phyloP scores from a whole-genome alignment of 768 basidiomycete species.

The Goffeauzyma gilvescens region DNA sequence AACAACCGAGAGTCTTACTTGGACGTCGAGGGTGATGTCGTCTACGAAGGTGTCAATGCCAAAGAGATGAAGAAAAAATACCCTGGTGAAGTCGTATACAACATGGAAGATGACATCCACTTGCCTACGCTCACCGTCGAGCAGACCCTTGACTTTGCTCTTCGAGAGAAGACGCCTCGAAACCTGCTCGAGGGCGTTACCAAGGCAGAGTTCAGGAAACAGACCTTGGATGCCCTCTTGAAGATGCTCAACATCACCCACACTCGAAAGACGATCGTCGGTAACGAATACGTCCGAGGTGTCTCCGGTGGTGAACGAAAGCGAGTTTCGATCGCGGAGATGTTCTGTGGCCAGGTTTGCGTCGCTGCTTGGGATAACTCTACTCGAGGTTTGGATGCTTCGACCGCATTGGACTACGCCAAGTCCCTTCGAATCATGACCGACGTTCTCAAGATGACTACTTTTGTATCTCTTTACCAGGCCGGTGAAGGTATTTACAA shows the following conservation, averaged over 20 bases:
- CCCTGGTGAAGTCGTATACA: constrained; percentile 61
- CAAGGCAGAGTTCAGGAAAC: constrained; percentile 33
- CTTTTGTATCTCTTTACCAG: constrained; percentile 68
- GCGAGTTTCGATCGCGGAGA: constrained; percentile 36
- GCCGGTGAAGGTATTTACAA: constrained; percentile 45
- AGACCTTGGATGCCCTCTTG: constrained; percentile 35
- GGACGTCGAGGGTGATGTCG: constrained; percentile 47
- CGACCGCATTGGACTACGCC: constrained; percentile 70
- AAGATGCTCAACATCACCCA: constrained; percentile 42
- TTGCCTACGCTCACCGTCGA: constrained; percentile 50
- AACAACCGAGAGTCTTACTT: constrained; percentile 56
- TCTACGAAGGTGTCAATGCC: constrained; percentile 57
- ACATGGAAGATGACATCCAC: constrained; percentile 43
- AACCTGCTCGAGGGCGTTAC: constrained; percentile 39
- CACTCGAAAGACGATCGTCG: constrained; percentile 34
- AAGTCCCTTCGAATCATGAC: constrained; percentile 64
- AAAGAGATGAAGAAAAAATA: constrained; percentile 45
- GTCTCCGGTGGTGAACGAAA: constrained; percentile 37
- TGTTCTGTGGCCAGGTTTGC: constrained; percentile 29
- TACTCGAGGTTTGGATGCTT: constrained; percentile 42
- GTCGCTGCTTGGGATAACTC: constrained; percentile 40
- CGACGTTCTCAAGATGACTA: constrained; percentile 41
- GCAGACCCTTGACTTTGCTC: constrained; percentile 41
- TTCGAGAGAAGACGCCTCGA: constrained; percentile 45
- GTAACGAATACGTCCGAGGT: constrained; percentile 34